These are phyloP conservation scores for Hibiscus trionum DNA, from an alignment of 345 rosid species.

Conservation along the genomic window DNA sequence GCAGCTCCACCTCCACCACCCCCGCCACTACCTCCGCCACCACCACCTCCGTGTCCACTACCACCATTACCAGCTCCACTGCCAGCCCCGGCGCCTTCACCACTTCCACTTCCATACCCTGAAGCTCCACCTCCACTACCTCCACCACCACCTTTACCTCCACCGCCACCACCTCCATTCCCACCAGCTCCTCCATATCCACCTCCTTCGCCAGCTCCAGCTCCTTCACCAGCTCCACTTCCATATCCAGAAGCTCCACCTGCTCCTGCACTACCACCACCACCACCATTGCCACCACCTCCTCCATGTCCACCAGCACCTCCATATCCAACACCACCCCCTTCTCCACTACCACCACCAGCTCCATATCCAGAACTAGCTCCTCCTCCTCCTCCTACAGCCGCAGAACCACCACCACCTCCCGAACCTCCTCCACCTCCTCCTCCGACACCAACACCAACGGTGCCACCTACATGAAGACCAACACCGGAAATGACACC, in stretches of 20 bases:
- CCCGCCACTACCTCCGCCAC: slow-evolving; percentile 15
- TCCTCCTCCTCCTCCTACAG: slow-evolving; percentile 8
- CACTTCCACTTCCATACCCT: slow-evolving; percentile 20
- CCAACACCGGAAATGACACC: slow-evolving; percentile 2
- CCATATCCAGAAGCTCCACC: slow-evolving; percentile 11
- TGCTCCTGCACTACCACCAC: not conserved
- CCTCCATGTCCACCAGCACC: slow-evolving; percentile 23
- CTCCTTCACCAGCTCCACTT: slow-evolving; percentile 21
- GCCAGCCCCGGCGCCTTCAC: slow-evolving; percentile 23
- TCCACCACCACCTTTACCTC: slow-evolving; percentile 10
- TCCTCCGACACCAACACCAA: not conserved
- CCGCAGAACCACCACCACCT: slow-evolving; percentile 14
- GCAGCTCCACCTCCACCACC: slow-evolving; percentile 11
- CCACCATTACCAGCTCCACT: slow-evolving; percentile 13
- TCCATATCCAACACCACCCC: slow-evolving; percentile 10
- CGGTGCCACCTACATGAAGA: not conserved
- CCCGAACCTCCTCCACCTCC: slow-evolving; percentile 9
- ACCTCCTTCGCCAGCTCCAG: slow-evolving; percentile 15
- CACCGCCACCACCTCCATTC: slow-evolving; percentile 8
- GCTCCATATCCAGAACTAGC: slow-evolving; percentile 6
- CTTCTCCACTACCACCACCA: slow-evolving; percentile 18
- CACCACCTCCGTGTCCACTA: slow-evolving; percentile 1
- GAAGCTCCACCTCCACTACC: not conserved
- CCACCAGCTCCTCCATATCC: slow-evolving; percentile 20
- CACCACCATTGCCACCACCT: slow-evolving; percentile 13